These are phyloP conservation scores for Ophioceras dolichostomum DNA, from an alignment of 2,329 filamentous ascomycete genomes.

Conservation along the genomic window DNA sequence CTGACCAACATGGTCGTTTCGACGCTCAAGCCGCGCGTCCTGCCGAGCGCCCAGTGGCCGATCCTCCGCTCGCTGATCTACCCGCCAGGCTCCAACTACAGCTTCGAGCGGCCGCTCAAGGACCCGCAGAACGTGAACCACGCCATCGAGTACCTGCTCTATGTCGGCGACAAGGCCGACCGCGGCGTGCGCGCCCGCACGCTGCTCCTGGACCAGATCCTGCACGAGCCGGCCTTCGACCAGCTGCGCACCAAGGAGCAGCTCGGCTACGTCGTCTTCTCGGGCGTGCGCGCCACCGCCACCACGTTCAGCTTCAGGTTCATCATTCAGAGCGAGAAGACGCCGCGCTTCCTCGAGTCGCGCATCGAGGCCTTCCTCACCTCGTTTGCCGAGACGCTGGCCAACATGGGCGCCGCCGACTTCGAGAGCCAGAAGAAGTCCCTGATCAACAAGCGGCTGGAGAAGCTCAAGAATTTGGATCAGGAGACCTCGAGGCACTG, in stretches of 20 bases:
- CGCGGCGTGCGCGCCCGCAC: conserved; percentile 61
- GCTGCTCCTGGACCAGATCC: conserved; percentile 76
- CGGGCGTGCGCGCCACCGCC: conserved; percentile 56
- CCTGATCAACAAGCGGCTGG: conserved; percentile 72
- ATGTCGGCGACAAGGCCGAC: conserved; percentile 57
- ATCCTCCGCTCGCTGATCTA: conserved; percentile 66
- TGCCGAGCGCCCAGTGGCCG: conserved; percentile 71
- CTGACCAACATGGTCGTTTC: conserved; percentile 74
- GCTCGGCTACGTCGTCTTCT: conserved; percentile 92
- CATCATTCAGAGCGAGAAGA: conserved; percentile 85
- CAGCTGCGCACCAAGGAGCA: conserved; percentile 94
- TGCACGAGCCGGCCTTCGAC: conserved; percentile 88
- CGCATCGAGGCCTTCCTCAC: conserved; percentile 78
- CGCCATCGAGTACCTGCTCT: conserved; percentile 68
- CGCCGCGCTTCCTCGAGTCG: conserved; percentile 70
- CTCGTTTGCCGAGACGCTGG: conserved; percentile 51
- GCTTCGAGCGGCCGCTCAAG: conserved; percentile 69
- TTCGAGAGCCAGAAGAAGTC: conserved; percentile 90
- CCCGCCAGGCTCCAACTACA: conserved; percentile 68
- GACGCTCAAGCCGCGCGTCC: conserved; percentile 57
- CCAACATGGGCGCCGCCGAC: conserved; percentile 66
- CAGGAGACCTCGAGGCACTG: conserved; percentile 77
- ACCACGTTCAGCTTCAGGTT: conserved; percentile 79
- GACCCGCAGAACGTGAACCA: conserved; percentile 86
- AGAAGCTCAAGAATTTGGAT: conserved; percentile 85